Evolutionary conservation across 2,329 filamentous ascomycete species (phyloP), one percentile per base, ranked within the genome.

Genomic region (Hortaea sp.): DNA sequence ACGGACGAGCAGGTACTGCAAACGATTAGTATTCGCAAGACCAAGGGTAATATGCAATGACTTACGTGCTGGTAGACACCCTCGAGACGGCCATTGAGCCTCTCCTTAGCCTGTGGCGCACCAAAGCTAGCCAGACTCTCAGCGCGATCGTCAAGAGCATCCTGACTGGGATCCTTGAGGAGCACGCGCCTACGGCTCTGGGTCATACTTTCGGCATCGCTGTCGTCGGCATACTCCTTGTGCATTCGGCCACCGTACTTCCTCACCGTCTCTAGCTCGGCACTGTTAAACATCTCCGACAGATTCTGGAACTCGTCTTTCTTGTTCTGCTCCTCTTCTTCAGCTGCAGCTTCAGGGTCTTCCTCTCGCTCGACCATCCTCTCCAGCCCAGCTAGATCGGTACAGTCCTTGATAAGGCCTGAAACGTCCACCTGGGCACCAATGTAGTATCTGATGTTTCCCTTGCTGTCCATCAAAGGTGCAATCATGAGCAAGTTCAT

Each of bases 401-500:
- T 73, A 50, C 74, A 78, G 39, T 84, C 78, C 57, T 81, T 83
- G 12, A 79, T 78, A 0, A 87, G 70, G 3, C 81, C 80, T 1
- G 79, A 83, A 5, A 87, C 73, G 51, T 87, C 84, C 29, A 87
- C 77, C 59, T 87, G 82, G 0, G 82, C 82, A 27, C 84, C 84
- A 45, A 88, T 78, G 57, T 79, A 80, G 60, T 87, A 88, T 29
- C 82, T 74, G 1, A 84, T 72, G 0, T 71, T 70, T 2, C 84
- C 84, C 12, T 77, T 74, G 39, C 76, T 82, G 57, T 88, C 84
- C 52, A 80, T 76, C 0, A 88, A 67, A 0, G 83, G 84, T 1
- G 83, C 79, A n/a, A 78, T 75, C 79, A 85, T 85, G 27, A 87
- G 70, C 2, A 88, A 70, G 50, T 88, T 88, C 74, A 88, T 82